These are phyloP conservation scores for Microstegium vimineum DNA, from an alignment of 176 grass and related monocot genomes.

Conservation along the genomic window DNA sequence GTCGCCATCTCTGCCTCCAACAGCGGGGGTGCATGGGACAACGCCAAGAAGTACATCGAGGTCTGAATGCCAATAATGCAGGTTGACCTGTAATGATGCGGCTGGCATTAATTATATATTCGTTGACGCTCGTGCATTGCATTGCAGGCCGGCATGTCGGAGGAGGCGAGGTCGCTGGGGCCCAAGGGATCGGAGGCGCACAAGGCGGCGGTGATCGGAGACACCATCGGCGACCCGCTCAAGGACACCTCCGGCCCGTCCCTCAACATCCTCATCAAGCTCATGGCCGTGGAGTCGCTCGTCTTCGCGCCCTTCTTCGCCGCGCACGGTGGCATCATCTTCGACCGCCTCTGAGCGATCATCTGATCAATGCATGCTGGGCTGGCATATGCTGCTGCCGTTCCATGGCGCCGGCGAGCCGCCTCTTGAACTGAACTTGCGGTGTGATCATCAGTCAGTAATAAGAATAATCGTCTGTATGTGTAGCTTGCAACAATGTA, in stretches of 20 bases:
- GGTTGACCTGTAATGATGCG: background rate
- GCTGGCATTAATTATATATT: no score
- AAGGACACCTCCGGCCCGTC: conserved; percentile 95
- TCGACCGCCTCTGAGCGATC: conserved; percentile 42
- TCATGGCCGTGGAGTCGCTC: conserved; percentile 89
- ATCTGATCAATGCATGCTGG: background rate
- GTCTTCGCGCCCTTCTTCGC: conserved; percentile 94
- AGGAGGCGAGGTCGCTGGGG: conserved; percentile 68
- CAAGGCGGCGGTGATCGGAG: conserved; percentile 83
- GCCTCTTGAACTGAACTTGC: background rate
- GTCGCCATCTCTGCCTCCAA: conserved; percentile 91
- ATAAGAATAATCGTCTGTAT: no score
- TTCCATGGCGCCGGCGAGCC: background rate
- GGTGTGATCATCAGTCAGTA: background rate
- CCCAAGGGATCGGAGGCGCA: conserved; percentile 82
- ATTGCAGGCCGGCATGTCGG: conserved; percentile 67
- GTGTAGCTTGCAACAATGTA: background rate
- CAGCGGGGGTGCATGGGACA: conserved; percentile 92
- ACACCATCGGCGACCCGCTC: conserved; percentile 82
- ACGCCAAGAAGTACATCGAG: conserved; percentile 98
- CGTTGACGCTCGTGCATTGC: background rate
- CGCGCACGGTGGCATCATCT: conserved; percentile 66
- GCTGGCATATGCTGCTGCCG: background rate
- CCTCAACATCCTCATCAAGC: conserved; percentile 85
- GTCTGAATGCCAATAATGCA: conserved; percentile 19